phyloP scores from a whole-genome alignment of 2,329 filamentous ascomycete species.

The Talaromyces funiculosus region DNA sequence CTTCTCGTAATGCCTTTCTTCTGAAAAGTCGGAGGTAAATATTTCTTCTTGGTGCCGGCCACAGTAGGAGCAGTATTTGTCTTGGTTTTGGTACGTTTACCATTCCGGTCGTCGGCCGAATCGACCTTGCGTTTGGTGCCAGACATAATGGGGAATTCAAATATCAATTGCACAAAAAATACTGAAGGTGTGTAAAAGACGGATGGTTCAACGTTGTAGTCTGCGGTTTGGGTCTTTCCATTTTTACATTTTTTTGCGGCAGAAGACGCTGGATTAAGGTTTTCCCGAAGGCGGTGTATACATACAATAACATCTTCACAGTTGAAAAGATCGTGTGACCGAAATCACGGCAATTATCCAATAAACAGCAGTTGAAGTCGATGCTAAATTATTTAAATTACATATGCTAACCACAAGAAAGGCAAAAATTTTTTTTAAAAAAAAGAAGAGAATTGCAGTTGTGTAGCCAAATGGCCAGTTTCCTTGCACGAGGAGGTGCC shows the following conservation, averaged over 20 bases:
- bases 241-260: constrained; percentile 14
- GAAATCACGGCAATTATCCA: neutral
- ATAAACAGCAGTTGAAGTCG: neutral
- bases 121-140: constrained; percentile 39
- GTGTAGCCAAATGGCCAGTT: constrained; percentile 32
- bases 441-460: constrained; percentile 30
- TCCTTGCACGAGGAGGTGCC: constrained; percentile 42
- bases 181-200: neutral
- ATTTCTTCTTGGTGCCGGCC: constrained; percentile 10
- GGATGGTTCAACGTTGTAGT: neutral
- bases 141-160: constrained; percentile 25
- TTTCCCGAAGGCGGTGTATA: constrained; percentile 12
- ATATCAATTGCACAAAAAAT: neutral
- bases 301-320: too few species aligned
- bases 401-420: too few species aligned
- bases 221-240: neutral
- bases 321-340: neutral
- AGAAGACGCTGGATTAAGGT: neutral
- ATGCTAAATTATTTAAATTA: too few species aligned
- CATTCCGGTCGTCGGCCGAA: constrained; percentile 32
- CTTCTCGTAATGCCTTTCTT: constrained; percentile 10
- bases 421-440: constrained; percentile 17
- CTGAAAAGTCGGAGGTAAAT: constrained; percentile 6
- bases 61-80: constrained; percentile 16
- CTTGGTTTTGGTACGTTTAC: constrained; percentile 38